Percentiles rank a stretch among this genome's conserved stretches.
Evolutionary conservation across 2,329 filamentous ascomycete species (phyloP).

Genomic region (Pseudogymnoascus sp.): DNA sequence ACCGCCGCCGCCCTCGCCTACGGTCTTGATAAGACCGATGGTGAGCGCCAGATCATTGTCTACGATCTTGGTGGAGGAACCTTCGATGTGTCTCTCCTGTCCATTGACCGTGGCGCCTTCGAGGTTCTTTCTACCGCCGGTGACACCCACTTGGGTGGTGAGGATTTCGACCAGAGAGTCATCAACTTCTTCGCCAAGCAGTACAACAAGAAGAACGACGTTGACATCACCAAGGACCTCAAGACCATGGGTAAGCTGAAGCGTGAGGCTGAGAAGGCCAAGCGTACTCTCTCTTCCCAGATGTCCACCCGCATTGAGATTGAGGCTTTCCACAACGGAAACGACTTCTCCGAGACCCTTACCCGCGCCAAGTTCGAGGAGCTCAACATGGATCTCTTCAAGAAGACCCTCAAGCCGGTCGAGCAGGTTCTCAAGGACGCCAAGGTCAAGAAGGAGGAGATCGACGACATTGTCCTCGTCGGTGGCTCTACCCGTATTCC

Average conservation of each 20-base stretch:
- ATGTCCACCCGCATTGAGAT: slow-evolving; percentile 94
- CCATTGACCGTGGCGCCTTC: slow-evolving; percentile 85
- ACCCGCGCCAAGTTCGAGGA: slow-evolving; percentile 99
- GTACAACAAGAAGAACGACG: slow-evolving; percentile 97
- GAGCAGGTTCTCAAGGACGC: slow-evolving; percentile 98
- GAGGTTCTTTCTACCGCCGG: slow-evolving; percentile 90
- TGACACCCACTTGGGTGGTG: slow-evolving; percentile 96
- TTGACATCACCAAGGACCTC: slow-evolving; percentile 85
- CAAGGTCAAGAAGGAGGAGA: slow-evolving; percentile 90
- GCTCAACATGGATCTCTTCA: slow-evolving; percentile 97
- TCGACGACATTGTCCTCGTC: slow-evolving; percentile 94
- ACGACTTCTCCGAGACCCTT: slow-evolving; percentile 96
- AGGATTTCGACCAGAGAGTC: slow-evolving; percentile 97
- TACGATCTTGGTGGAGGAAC: slow-evolving; percentile 93
- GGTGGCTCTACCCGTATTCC: slow-evolving; percentile 99
- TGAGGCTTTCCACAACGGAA: slow-evolving; percentile 91
- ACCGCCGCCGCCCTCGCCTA: slow-evolving; percentile 94
- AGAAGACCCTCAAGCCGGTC: slow-evolving; percentile 97
- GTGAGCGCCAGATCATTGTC: slow-evolving; percentile 82
- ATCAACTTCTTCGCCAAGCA: slow-evolving; percentile 94
- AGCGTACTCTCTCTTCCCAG: slow-evolving; percentile 92
- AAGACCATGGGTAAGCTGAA: slow-evolving; percentile 99
- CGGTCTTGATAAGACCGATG: slow-evolving; percentile 77
- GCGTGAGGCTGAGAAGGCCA: slow-evolving; percentile 98
- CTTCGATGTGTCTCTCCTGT: slow-evolving; percentile 88